phyloP scores from a whole-genome alignment of 495 filamentous ascomycete species.

The Daldinia bambusicola region DNA sequence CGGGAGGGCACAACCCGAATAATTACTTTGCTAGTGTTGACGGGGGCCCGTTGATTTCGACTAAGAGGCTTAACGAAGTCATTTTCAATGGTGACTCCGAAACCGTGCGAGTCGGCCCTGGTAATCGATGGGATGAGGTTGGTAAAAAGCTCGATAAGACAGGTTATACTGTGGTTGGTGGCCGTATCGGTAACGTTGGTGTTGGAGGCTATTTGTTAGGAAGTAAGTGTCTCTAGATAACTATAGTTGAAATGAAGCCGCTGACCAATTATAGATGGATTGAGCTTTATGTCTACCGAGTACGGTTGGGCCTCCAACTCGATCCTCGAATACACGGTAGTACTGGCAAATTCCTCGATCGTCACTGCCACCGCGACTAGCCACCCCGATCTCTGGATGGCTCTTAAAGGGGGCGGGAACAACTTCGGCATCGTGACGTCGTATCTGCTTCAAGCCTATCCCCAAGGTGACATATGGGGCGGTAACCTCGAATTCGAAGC shows the following conservation, averaged over 20 bases:
- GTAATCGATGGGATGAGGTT: slow-evolving; percentile 63
- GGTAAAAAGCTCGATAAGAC: slow-evolving; percentile 58
- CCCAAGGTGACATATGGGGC: slow-evolving; percentile 63
- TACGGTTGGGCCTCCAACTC: slow-evolving; percentile 69
- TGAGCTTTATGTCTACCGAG: slow-evolving; percentile 62
- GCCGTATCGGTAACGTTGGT: slow-evolving; percentile 58
- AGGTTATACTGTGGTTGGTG: slow-evolving; percentile 61
- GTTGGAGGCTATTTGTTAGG: slow-evolving; percentile 58
- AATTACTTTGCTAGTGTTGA: slow-evolving; percentile 64
- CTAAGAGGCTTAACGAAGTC: slow-evolving; percentile 57
- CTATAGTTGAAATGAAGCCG: slow-evolving; percentile 7
- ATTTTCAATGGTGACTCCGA: slow-evolving; percentile 55
- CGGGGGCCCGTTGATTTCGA: slow-evolving; percentile 65
- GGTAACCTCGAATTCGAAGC: slow-evolving; percentile 63
- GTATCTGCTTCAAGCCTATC: slow-evolving; percentile 60
- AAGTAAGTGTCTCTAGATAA: slow-evolving; percentile 33
- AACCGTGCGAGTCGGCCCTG: slow-evolving; percentile 60
- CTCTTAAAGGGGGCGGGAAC: slow-evolving; percentile 61
- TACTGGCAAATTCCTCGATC: slow-evolving; percentile 65
- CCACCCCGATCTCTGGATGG: slow-evolving; percentile 55
- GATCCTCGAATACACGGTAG: slow-evolving; percentile 64
- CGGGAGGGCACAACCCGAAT: slow-evolving; percentile 63
- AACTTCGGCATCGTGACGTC: slow-evolving; percentile 64
- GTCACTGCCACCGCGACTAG: slow-evolving; percentile 56
- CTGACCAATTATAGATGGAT: slow-evolving; percentile 51